Evolutionary conservation across 2,329 filamentous ascomycete genomes (phyloP), one percentile per base, ranked within the genome.

Genomic region (Capronia coronata): DNA sequence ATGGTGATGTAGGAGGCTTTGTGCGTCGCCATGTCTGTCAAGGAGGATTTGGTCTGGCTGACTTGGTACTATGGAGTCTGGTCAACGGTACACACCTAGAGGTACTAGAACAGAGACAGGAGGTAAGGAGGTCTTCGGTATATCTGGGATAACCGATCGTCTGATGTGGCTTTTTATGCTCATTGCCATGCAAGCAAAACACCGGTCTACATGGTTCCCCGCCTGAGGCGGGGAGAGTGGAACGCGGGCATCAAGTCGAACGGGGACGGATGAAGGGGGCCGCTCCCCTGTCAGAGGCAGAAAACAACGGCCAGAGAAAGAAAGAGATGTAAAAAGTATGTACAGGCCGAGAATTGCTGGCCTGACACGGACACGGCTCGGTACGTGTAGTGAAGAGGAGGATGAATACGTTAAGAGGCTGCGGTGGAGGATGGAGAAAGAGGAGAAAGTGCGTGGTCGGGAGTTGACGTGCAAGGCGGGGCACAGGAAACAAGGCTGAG

Each of bases 1-100:
- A 56, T 48, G 19, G 52, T 39, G 45, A 59, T 40, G 40, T 46
- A 38, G 27, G 57, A 44, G 49, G 44, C 34, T 51, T 58, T 48
- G 42, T 55, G 22, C 25, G 53, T 41, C n/a, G 57, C 32, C 49
- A 55, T 54, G 18, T 40, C 51, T 30, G 25, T 29, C 35, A n/a
- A 21, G 9, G 37, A 35, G 29, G 11, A 3, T 9, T 21, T 40
- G 34, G 35, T 42, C 41, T 45, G 38, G 10, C 4, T 43, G n/a
- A n/a, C 25, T 10, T 8, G 18, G 21, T 41, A 14, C 7, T 19
- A 13, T 25, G 21, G 25, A 10, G 21, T 34, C 30, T n/a, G 30
- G 30, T 34, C 7, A 14, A 34, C 5, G 10, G n/a, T 34, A 34
- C 14, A 34, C 30, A 27, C 16, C 16, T 11, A 37, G 23, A 19